Base-by-base conservation (phyloP, 305 asterid species). In the Stenogyne calaminthoides region DNA sequence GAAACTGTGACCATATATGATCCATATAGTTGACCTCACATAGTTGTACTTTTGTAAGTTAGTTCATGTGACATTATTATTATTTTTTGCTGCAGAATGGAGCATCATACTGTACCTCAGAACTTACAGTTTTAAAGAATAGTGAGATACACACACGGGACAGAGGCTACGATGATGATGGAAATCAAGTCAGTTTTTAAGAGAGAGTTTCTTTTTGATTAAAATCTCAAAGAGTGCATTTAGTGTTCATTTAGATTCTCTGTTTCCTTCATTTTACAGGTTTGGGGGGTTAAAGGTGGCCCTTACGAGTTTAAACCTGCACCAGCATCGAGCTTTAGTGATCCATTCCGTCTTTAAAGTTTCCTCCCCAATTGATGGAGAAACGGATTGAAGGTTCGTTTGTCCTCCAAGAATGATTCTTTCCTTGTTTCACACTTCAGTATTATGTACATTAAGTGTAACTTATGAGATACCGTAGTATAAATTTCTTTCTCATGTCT, bases 241-340 rank as follows among this genome's bases (percentile, higher is more conserved):
- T 73, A 16, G 27, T 16, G 42, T 60, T 66, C 67, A 46, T 11
- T n/a, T 64, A 44, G 47, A 27, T 32, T 18, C 6, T 51, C 32
- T 10, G 15, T 20, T 67, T 47, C 63, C 34, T 8, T 11, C 4
- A 6, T 69, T 76, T 12, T 73, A 36, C 88, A 95, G 99, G 93
- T 92, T 56, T 95, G 98, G 99, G 99, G 98, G 29, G 94, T 85
- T 49, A 92, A 89, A 85, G 92, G 78, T 54, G 93, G 99, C 39
- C 96, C 98, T 0, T 90, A 89, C 34, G 99, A 88, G 83, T 95
- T 95, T 81, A 95, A 92, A 87, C 86, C 96, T n/a, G 97, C 95
- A 69, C 91, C 98, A 40, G 70, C 90, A 25, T 90, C 99, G 11
- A 88, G 94, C 75, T 88, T 79, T 69, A 81, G 76, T 6, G 95